A percentile compares a stretch with the other conserved stretches of the same genome.
Evolutionary conservation across 148 eudicot species (phyloP).

Genomic region (Chenopodium suecicum): DNA sequence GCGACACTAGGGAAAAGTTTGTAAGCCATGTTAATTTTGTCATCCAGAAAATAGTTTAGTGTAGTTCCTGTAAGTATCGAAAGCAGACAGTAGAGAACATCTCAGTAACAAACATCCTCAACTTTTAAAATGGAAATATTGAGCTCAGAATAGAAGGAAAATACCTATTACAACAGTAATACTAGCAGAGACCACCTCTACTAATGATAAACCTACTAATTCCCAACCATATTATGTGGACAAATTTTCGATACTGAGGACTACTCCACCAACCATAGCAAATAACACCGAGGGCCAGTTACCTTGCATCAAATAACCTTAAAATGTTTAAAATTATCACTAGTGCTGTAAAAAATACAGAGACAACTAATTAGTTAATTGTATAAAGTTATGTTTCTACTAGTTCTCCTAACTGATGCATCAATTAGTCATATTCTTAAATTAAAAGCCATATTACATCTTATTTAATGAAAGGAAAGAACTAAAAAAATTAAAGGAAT

Average conservation of each 20-base stretch:
- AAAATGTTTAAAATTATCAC: neutral
- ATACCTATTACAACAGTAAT: conserved; percentile 79
- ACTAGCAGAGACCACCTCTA: conserved; percentile 69
- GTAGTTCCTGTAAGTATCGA: conserved; percentile 55
- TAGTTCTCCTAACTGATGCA: neutral
- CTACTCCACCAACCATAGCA: conserved; percentile 84
- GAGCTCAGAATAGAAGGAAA: neutral
- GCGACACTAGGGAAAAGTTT: conserved; percentile 84
- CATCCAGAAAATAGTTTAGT: conserved; percentile 77
- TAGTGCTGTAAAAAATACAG: neutral
- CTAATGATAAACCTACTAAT: conserved; percentile 72
- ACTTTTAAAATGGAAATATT: neutral
- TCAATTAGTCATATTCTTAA: neutral
- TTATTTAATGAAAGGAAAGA: too few species aligned
- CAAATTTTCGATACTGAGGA: conserved; percentile 74
- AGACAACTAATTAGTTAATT: too few species aligned
- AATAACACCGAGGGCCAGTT: conserved; percentile 80
- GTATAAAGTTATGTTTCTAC: neutral
- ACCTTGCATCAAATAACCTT: conserved; percentile 40
- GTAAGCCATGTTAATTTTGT: conserved; percentile 78
- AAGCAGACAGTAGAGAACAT: too few species aligned
- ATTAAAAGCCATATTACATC: too few species aligned
- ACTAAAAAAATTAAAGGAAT: too few species aligned
- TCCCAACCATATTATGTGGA: conserved; percentile 78
- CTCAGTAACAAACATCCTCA: too few species aligned